Evolutionary conservation across 345 rosid genomes (phyloP).

Genomic region (Salix exigua): DNA sequence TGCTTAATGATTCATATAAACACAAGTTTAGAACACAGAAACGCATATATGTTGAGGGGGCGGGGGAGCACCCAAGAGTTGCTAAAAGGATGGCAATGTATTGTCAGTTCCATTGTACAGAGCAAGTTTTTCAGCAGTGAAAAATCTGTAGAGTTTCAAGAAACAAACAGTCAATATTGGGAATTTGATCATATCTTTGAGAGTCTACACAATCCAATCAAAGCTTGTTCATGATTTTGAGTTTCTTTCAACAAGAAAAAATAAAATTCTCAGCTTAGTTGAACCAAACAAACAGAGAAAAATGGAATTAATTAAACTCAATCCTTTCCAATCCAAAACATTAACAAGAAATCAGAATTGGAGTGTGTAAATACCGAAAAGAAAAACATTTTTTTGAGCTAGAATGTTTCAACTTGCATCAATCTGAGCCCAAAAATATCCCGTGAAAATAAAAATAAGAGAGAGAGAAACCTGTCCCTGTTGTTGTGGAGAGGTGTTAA

Average conservation of each 20-base stretch:
- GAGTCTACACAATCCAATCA: background rate
- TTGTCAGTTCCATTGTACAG: slow-evolving; percentile 78
- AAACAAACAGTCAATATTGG: background rate
- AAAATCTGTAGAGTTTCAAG: slow-evolving; percentile 45
- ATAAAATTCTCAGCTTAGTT: background rate
- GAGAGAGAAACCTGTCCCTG: slow-evolving; percentile 28
- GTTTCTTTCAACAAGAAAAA: background rate
- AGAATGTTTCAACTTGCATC: background rate
- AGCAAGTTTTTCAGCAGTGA: slow-evolving; percentile 63
- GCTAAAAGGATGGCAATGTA: slow-evolving; percentile 67
- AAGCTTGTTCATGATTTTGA: background rate
- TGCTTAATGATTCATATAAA: background rate
- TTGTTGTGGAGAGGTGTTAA: slow-evolving; percentile 3
- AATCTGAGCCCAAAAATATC: background rate
- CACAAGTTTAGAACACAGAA: background rate
- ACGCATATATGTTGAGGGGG: background rate
- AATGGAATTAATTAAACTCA: background rate
- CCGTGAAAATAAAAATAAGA: background rate
- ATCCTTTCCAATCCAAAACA: background rate
- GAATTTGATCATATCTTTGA: too few species aligned
- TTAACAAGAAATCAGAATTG: background rate
- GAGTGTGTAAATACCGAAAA: background rate
- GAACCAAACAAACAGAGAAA: background rate
- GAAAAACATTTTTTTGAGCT: background rate
- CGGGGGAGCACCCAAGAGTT: slow-evolving; percentile 64